A percentile compares a stretch with the other conserved stretches of the same genome.
Conservation (phyloP, 1,284 basidiomycete genomes). For the Earliella scabrosa region DNA sequence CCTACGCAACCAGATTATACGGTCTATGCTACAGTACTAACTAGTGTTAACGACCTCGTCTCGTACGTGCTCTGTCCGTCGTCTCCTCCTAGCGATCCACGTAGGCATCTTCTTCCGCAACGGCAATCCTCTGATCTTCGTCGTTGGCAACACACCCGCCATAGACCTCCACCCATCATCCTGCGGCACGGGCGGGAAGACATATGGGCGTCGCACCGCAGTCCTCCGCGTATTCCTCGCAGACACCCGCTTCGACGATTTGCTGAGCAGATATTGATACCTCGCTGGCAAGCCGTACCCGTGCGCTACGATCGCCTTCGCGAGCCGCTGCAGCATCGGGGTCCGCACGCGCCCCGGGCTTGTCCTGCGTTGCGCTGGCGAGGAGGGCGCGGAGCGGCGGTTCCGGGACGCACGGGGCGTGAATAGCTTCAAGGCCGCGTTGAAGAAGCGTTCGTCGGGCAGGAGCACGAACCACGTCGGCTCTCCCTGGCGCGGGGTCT, state of each 20-base stretch:
- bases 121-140: slow-evolving; percentile 47
- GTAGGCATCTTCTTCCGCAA: slow-evolving; percentile 25
- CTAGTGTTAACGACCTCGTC: neutral
- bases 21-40: neutral
- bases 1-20: neutral
- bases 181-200: slow-evolving; percentile 32
- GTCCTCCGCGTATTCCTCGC: slow-evolving; percentile 5
- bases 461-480: slow-evolving; percentile 4
- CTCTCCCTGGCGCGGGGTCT: neutral
- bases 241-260: slow-evolving; percentile 31
- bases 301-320: slow-evolving; percentile 45
- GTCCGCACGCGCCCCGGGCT: slow-evolving; percentile 36
- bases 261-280: slow-evolving; percentile 48
- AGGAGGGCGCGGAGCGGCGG: no score
- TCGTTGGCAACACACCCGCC: slow-evolving; percentile 33
- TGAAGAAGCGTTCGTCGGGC: slow-evolving; percentile 71
- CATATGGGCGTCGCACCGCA: slow-evolving; percentile 35
- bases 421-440: slow-evolving; percentile 59
- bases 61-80: no score
- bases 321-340: slow-evolving; percentile 48
- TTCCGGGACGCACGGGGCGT: no score
- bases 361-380: slow-evolving; percentile 35
- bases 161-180: slow-evolving; percentile 30
- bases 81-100: neutral
- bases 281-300: slow-evolving; percentile 53